phyloP scores from a whole-genome alignment of 2,329 filamentous ascomycete genomes.

The Aquanectria penicillioides region DNA sequence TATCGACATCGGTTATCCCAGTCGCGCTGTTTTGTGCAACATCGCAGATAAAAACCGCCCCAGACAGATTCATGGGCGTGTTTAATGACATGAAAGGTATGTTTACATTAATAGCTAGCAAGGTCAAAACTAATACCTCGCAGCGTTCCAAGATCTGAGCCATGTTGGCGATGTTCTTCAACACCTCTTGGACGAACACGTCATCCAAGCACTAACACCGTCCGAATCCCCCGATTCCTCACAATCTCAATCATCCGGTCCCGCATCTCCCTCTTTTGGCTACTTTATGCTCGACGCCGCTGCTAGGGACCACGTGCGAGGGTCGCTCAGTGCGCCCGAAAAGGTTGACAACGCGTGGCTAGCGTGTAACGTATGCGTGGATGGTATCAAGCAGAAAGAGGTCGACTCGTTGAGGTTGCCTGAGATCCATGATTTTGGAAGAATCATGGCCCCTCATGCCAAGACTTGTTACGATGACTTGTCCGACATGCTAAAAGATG shows the following conservation, averaged over 20 bases:
- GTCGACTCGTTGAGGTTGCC: conserved; percentile 11
- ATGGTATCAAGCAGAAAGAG: conserved; percentile 18
- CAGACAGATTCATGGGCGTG: conserved; percentile 10
- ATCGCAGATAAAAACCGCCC: conserved; percentile 13
- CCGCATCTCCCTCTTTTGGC: conserved; percentile 8
- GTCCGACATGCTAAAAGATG: conserved; percentile 10
- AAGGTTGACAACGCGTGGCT: conserved; percentile 19
- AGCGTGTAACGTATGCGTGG: conserved; percentile 17
- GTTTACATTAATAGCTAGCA: background rate
- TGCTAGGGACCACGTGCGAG: conserved; percentile 15
- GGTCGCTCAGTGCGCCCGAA: conserved; percentile 12
- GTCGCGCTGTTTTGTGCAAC: conserved; percentile 18
- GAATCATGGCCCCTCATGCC: conserved; percentile 21
- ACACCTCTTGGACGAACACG: conserved; percentile 12
- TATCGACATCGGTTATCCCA: conserved; percentile 11
- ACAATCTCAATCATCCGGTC: conserved; percentile 4
- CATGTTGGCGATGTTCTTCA: conserved; percentile 23
- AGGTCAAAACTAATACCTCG: background rate
- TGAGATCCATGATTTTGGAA: conserved; percentile 22
- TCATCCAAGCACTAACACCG: conserved; percentile 9
- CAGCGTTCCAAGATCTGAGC: conserved; percentile 15
- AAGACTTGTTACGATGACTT: conserved; percentile 20
- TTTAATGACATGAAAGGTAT: conserved; percentile 19
- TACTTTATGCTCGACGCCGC: conserved; percentile 17
- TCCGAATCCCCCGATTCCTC: conserved; percentile 18